These are phyloP conservation scores for Saccharum hybrid DNA, from an alignment of 202 grass and related monocot species.

Conservation along the genomic window DNA sequence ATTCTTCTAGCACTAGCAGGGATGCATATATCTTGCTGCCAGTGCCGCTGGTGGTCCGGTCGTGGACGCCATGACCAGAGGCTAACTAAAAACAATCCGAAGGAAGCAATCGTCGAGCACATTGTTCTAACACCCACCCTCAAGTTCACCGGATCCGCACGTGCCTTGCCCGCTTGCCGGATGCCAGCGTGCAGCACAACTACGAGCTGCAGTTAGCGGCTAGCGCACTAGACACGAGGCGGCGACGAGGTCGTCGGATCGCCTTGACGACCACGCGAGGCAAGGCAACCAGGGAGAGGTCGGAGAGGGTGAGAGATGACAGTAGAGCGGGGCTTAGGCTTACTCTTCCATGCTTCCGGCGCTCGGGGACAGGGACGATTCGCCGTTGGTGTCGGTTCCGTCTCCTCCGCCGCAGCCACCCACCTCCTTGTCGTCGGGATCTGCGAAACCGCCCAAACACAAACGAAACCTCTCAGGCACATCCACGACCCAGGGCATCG, in stretches of 20 bases:
- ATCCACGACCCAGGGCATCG: slow-evolving; percentile 33
- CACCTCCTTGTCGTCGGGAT: slow-evolving; percentile 48
- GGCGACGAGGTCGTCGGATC: background rate
- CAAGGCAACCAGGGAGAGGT: background rate
- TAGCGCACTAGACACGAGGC: background rate
- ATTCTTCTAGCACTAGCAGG: slow-evolving; percentile 11
- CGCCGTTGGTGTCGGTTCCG: slow-evolving; percentile 41
- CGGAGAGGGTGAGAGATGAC: slow-evolving; percentile 14
- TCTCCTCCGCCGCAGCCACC: slow-evolving; percentile 26
- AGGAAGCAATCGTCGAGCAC: slow-evolving; percentile 32
- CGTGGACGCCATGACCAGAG: slow-evolving; percentile 3
- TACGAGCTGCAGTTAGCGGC: slow-evolving; percentile 2
- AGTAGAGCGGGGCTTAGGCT: slow-evolving; percentile 23
- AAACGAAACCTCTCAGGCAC: slow-evolving; percentile 31
- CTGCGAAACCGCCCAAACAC: slow-evolving; percentile 48
- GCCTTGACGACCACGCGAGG: background rate
- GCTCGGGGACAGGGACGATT: slow-evolving; percentile 48
- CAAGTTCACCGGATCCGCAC: slow-evolving; percentile 37
- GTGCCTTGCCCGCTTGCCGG: slow-evolving; percentile 28
- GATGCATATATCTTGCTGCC: background rate
- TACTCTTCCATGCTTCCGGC: slow-evolving; percentile 66
- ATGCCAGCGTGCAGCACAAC: slow-evolving; percentile 2
- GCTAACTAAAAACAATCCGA: slow-evolving; percentile 9
- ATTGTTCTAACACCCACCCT: background rate
- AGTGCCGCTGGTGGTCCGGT: slow-evolving; percentile 1